Percentiles rank a stretch among this genome's conserved stretches.
Conservation (phyloP, 257 asterid species). For the Solanum chilense region DNA sequence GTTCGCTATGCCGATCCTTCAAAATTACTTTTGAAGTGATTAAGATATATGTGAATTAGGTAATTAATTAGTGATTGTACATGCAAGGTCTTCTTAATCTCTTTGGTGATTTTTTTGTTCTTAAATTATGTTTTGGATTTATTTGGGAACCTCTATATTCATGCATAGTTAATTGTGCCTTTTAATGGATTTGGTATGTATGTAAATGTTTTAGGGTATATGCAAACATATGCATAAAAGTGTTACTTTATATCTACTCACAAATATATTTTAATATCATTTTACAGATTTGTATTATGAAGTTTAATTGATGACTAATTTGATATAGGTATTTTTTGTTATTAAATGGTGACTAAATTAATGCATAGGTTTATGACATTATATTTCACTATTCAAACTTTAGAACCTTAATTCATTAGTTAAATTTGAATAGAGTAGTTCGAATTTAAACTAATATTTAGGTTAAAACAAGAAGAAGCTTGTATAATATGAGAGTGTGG, state of each 20-base stretch:
- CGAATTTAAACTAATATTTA: too few relatives aligned
- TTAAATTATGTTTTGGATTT: neutral
- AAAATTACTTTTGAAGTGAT: neutral
- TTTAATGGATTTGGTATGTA: neutral
- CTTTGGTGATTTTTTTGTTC: neutral
- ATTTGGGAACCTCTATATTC: neutral
- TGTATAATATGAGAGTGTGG: too few relatives aligned
- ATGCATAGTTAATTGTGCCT: neutral
- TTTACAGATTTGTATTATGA: too few relatives aligned
- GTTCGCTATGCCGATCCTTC: conserved; percentile 13
- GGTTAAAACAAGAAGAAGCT: too few relatives aligned
- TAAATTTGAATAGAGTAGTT: too few relatives aligned
- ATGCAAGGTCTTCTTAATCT: neutral
- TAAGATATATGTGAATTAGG: neutral
- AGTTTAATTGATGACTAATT: neutral
- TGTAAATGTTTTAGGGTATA: neutral
- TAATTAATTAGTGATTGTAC: neutral
- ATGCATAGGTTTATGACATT: neutral
- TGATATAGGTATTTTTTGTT: too few relatives aligned
- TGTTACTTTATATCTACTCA: too few relatives aligned
- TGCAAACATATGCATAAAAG: neutral
- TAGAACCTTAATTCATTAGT: too few relatives aligned
- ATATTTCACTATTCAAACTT: too few relatives aligned
- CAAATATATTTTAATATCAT: too few relatives aligned
- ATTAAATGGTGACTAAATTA: neutral